Percentiles rank a stretch among this genome's conserved stretches.
Evolutionary conservation across 805 yeast genomes (phyloP).

Genomic region (Kodamaea hsintzibuensis): DNA sequence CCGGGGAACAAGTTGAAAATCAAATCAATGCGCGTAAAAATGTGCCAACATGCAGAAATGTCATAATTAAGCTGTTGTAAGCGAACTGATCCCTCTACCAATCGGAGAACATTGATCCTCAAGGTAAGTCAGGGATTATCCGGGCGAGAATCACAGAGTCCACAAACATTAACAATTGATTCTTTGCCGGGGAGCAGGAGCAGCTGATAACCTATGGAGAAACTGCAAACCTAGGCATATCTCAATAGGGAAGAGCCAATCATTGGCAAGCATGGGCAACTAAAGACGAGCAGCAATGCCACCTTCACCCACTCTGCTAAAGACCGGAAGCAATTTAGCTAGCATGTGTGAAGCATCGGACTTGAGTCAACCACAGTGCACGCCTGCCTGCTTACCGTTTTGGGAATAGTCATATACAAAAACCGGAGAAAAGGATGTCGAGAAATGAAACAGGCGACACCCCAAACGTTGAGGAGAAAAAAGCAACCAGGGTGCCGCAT

Average conservation of each 20-base stretch:
- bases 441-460: background rate
- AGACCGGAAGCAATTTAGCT: background rate
- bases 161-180: background rate
- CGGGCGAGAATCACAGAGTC: background rate
- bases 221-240: no score
- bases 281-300: no score
- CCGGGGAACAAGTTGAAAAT: background rate
- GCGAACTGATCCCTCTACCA: background rate
- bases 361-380: slow-evolving; percentile 4
- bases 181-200: background rate
- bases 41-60: background rate
- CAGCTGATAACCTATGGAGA: no score
- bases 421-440: slow-evolving; percentile 10
- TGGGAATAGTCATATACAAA: background rate
- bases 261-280: background rate
- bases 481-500: background rate
- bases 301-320: background rate
- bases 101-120: background rate
- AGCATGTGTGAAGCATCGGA: slow-evolving; percentile 4
- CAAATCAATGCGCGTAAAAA: background rate
- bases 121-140: background rate
- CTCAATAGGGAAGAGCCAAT: background rate
- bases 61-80: background rate
- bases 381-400: background rate
- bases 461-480: background rate